Conservation (phyloP, 2,329 filamentous ascomycete species). For the Gaeumannomyces tritici region DNA sequence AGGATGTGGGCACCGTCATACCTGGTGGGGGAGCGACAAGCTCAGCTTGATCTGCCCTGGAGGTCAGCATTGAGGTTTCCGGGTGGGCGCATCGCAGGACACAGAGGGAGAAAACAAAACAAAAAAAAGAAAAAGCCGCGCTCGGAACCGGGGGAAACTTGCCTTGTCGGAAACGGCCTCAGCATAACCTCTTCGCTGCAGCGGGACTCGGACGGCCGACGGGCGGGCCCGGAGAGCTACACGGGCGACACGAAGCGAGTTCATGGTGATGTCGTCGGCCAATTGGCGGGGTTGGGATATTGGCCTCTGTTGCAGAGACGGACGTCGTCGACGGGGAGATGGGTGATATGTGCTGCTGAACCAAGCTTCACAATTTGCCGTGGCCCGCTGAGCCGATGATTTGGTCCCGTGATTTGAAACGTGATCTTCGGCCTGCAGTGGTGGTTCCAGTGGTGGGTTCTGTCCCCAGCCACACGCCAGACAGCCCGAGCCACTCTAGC, state of each 20-base stretch:
- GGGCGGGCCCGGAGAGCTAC: conserved; percentile 78
- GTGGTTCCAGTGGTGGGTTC: too few relatives aligned
- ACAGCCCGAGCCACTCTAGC: not conserved
- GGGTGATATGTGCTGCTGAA: conserved; percentile 23
- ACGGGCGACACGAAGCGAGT: conserved; percentile 86
- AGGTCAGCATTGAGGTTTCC: conserved; percentile 14
- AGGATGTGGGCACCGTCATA: conserved; percentile 38
- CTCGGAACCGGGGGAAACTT: conserved; percentile 18
- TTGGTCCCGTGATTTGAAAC: not conserved
- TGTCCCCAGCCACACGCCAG: not conserved
- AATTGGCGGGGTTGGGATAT: conserved; percentile 25
- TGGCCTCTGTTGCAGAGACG: conserved; percentile 12
- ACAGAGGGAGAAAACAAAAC: not conserved
- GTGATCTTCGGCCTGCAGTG: not conserved
- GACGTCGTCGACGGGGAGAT: conserved; percentile 27
- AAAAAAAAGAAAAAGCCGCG: conserved; percentile 4
- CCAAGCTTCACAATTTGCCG: conserved; percentile 16
- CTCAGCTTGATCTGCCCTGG: conserved; percentile 78
- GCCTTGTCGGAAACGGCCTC: conserved; percentile 79
- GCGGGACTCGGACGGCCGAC: conserved; percentile 61
- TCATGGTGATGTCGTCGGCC: conserved; percentile 61
- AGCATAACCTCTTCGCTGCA: conserved; percentile 86
- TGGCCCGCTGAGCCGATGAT: not conserved
- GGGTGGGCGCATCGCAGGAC: not conserved
- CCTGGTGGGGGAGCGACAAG: conserved; percentile 95